These are phyloP conservation scores for Stephanodiscus minutulus DNA, from an alignment of 108 stramenopile species.

Conservation along the genomic window DNA sequence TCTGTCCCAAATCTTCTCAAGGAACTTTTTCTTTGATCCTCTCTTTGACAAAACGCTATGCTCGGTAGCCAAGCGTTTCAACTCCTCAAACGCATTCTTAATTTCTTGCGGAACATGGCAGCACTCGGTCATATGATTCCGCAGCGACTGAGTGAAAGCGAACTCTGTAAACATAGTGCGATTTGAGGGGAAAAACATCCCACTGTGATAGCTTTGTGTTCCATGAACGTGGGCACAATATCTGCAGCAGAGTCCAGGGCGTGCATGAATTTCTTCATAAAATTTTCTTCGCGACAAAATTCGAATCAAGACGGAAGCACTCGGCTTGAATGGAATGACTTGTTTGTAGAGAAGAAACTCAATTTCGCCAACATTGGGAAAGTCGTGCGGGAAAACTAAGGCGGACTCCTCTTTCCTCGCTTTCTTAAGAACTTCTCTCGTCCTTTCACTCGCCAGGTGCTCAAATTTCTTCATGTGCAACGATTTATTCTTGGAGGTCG, in stretches of 20 bases:
- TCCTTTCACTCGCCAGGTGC: conserved; percentile 3
- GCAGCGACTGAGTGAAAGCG: conserved; percentile 16
- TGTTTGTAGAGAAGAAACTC: conserved; percentile 20
- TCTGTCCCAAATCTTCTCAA: conserved; percentile 22
- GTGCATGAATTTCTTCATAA: neutral
- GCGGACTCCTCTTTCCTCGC: conserved; percentile 1
- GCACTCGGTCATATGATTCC: conserved; percentile 7
- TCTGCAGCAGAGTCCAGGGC: conserved; percentile 14
- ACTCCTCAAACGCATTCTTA: conserved; percentile 15
- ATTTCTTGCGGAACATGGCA: conserved; percentile 10
- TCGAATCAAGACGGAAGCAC: neutral
- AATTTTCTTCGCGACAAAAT: neutral
- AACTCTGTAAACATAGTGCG: conserved; percentile 8
- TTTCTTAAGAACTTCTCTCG: conserved; percentile 13
- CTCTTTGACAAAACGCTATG: conserved; percentile 12
- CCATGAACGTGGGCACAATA: conserved; percentile 13
- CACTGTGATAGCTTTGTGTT: neutral
- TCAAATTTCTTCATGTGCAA: conserved; percentile 7
- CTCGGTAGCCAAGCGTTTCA: conserved; percentile 15
- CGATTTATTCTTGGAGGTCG: conserved; percentile 12
- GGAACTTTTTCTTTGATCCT: conserved; percentile 16
- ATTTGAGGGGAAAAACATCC: conserved; percentile 17
- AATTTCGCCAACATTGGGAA: conserved; percentile 11
- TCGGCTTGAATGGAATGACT: conserved; percentile 11
- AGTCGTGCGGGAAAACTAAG: conserved; percentile 17